Evolutionary conservation across 257 asterid genomes (phyloP).

Genomic region (Solanum medicagineum): DNA sequence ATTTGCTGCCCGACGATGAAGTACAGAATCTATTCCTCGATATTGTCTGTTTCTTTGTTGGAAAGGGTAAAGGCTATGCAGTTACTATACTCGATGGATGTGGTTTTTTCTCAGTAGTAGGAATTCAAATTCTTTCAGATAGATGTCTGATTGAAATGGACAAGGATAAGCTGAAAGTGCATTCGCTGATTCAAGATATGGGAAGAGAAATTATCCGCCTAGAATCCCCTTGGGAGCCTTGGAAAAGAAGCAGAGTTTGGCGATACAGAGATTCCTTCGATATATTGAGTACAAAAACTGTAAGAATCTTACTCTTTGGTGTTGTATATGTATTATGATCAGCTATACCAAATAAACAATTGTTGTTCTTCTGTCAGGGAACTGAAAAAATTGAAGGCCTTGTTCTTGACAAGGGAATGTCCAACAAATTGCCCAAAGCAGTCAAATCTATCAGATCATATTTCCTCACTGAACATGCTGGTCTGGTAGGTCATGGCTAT

Average conservation of each 20-base stretch:
- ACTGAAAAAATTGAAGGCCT: conserved; percentile 4
- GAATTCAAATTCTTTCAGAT: not conserved
- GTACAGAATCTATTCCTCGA: not conserved
- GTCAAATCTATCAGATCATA: not conserved
- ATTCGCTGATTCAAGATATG: conserved; percentile 5
- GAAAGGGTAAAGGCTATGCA: not conserved
- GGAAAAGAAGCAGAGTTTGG: conserved; percentile 6
- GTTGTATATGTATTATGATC: not conserved
- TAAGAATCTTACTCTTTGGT: not conserved
- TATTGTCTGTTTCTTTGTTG: conserved; percentile 4
- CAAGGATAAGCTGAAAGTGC: not conserved
- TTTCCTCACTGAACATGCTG: not conserved
- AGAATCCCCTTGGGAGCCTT: conserved; percentile 7
- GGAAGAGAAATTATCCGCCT: conserved; percentile 5
- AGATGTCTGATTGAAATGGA: not conserved
- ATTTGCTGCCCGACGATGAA: not conserved
- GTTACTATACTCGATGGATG: not conserved
- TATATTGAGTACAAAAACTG: not conserved
- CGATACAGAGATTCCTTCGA: not conserved
- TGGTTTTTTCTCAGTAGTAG: not conserved
- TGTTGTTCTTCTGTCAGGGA: not conserved
- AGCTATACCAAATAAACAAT: not conserved
- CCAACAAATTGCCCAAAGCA: not conserved
- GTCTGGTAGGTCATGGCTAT: not conserved
- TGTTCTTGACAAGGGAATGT: not conserved